Evolutionary conservation across 768 basidiomycete genomes (phyloP).

Genomic region (Hericium rajendrae): DNA sequence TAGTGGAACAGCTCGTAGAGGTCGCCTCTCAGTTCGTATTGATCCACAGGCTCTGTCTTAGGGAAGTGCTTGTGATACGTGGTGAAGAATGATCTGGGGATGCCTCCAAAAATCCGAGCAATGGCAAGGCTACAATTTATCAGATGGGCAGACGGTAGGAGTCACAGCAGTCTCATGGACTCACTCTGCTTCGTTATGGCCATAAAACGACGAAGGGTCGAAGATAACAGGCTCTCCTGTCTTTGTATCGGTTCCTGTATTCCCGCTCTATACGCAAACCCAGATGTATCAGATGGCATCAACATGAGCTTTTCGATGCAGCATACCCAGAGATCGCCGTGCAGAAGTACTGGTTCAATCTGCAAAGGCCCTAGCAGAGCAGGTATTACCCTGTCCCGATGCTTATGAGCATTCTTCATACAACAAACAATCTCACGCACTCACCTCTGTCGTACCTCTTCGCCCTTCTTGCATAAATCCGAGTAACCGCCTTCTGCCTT

Average conservation of each 20-base stretch:
- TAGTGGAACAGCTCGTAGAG: constrained; percentile 80
- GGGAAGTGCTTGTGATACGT: constrained; percentile 56
- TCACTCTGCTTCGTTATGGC: constrained; percentile 78
- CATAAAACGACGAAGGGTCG: constrained; percentile 72
- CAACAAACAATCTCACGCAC: constrained; percentile 10
- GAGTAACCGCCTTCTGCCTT: constrained; percentile 29
- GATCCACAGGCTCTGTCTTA: constrained; percentile 52
- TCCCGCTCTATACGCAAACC: constrained; percentile 47
- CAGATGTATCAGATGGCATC: not conserved
- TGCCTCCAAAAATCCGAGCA: constrained; percentile 72
- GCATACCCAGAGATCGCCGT: constrained; percentile 76
- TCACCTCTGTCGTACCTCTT: constrained; percentile 39
- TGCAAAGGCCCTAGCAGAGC: constrained; percentile 48
- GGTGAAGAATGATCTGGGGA: constrained; percentile 51
- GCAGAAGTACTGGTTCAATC: constrained; percentile 60
- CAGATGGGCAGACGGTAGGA: not conserved
- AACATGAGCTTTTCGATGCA: not conserved
- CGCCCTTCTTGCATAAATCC: constrained; percentile 41
- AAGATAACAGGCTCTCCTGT: constrained; percentile 59
- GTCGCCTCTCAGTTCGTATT: constrained; percentile 54
- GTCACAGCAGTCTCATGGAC: constrained; percentile 13
- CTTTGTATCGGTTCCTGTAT: constrained; percentile 47
- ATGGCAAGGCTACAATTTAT: constrained; percentile 49
- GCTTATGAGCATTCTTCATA: not conserved
- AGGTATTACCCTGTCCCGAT: constrained; percentile 55